Base-by-base conservation (phyloP, 257 asterid species). In the Coffea canephora region DNA sequence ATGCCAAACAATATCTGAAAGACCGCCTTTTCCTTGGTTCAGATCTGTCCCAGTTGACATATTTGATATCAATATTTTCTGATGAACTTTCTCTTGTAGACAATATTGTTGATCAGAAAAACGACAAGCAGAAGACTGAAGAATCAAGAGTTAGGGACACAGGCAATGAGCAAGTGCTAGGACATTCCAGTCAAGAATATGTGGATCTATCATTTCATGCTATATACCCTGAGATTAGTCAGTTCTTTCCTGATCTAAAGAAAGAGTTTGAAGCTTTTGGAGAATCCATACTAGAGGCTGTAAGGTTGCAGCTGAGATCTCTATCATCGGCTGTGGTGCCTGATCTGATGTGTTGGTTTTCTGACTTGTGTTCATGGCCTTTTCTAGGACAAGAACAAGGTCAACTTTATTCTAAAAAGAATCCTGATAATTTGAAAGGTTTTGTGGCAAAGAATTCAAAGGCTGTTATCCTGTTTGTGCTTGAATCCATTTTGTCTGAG, bases 1-100 rank as follows among this genome's bases (percentile, higher is more conserved):
- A 91, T 86, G 96, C 97, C 41, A 87, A 89, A 79, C 97, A 92
- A 81, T 96, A 86, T 88, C 90, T 90, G 74, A 86, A 86, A 87
- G 98, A 96, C 77, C 87, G 92, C 46, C 94, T 96, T 87, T 93
- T 90, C 86, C 99, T 96, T 84, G 95, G 89, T 84, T 91, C 98
- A 52, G 97, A 96, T 87, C 87, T 94, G 77, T 77, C 90, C 19
- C 92, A 94, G 82, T 85, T 96, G 84, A 83, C 92, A 18, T 78
- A 84, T 88, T 90, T 96, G 81, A 84, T 96, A 61, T 86, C 91
- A 76, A 84, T 96, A 84, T 96, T 91, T 84, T 90, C 94, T 0
- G 99, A 96, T 84, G 99, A 96, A 75, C 97, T 96, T 78, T 87
- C 97, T 83, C 83, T 83, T 45, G 87, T 89, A 66, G 97, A 87